Base-by-base conservation (phyloP, 108 stramenopile species). In the Halocafeteria seosinensis region DNA sequence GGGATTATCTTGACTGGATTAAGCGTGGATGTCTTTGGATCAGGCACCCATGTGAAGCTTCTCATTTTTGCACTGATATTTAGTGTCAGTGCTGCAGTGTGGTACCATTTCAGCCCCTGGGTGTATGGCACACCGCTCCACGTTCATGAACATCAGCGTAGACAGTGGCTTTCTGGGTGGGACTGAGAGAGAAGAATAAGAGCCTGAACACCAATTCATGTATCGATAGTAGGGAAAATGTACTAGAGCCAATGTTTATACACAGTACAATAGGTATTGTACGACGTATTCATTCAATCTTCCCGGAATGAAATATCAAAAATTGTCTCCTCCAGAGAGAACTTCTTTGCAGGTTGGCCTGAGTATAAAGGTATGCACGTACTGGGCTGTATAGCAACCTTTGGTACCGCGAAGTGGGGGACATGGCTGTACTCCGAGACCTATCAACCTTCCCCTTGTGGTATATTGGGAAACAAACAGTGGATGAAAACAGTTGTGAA, bases 291-390 rank as follows among this genome's bases (percentile, higher is more conserved):
- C n/a, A n/a, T n/a, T n/a, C n/a, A n/a, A n/a, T n/a, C n/a, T n/a
- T n/a, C n/a, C n/a, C n/a, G n/a, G n/a, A n/a, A n/a, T n/a, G n/a
- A 47, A n/a, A 17, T 47, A 28, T 81, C 78, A 98, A 74, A 84
- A 98, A 67, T 98, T 94, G 73, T 93, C 91, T 1, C 96, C 96
- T n/a, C 92, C 78, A 60, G 86, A 87, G 35, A 95, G 74, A 37
- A 98, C 80, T 81, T 98, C 96, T 81, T 93, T 95, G 72, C 92
- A 92, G 21, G 89, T 93, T 12, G 92, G 92, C 52, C 92, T 70
- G 70, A 92, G 72, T 24, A 98, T 69, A 57, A 98, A 73, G 6
- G 96, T 98, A 74, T 98, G 96, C 72, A 95, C 96, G 73, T 95
- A 98, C 80, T 98, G 96, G 11, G 96, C 96, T 6, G 91, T 91